Evolutionary conservation across 345 rosid genomes (phyloP), one percentile per base, ranked within the genome.

Genomic region (Eucalyptus leucophloia): DNA sequence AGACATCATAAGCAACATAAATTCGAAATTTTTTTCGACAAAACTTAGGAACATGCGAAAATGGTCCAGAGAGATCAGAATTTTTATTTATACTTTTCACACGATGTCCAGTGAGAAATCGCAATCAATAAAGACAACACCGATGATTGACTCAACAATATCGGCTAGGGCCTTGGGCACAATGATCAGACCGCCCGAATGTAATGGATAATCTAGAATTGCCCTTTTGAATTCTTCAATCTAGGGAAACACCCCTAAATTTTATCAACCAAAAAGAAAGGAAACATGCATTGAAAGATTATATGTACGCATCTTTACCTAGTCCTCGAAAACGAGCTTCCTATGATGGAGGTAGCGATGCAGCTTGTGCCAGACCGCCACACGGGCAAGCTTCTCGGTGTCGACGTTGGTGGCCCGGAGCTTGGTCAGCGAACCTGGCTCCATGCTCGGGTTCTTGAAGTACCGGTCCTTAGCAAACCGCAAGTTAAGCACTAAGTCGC

Each of bases 111-210:
- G 49, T 6, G 92, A 93, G 13, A 49, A 92, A 49, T 91, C 37
- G 37, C 92, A n/a, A 53, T 97, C 96, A 26, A 89, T 86, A 88
- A 89, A 95, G 32, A 95, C 90, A 16, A 94, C 97, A 5, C 97
- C 97, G 8, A 94, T 88, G 1, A 92, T 23, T 1, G 97, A 91
- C 49, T 95, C 99, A 65, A 95, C 96, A 8, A 95, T 93, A 86
- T 95, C 95, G 4, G 95, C 96, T 15, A 97, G 89, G 18, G 40
- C 92, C 49, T 97, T 97, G 1, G 97, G 97, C 3, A 88, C 93
- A 11, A 91, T 94, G 10, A 96, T 89, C 3, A 92, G 92, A 18
- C 97, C 98, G 65, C 91, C 87, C 0, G 96, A 97, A 87, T 95
- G 97, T 86, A 95, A 34, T 1, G 97, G 96, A 92, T 93, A 90